Evolutionary conservation across 2,329 filamentous ascomycete species (phyloP), one percentile per base, ranked within the genome.

Genomic region (Blastomyces silverae): DNA sequence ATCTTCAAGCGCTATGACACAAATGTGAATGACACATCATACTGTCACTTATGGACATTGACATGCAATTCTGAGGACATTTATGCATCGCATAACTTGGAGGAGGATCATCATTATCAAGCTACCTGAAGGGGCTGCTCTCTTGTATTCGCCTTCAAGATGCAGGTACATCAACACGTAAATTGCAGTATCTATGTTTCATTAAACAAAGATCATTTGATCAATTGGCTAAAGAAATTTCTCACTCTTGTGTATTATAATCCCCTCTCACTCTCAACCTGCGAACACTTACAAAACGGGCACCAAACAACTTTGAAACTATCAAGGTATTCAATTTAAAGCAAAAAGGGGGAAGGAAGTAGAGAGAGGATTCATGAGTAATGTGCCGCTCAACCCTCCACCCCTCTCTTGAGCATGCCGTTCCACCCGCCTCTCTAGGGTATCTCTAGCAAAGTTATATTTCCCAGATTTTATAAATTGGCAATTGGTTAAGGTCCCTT

Each of bases 1-100:
- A 7, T 56, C 28, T n/a, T 37, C 15, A 56, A 20, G 17, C 31
- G 53, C 53, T 7, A n/a, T 56, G 17, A 56, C 37, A 56, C 34
- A 56, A 56, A 37, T 56, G 20, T 56, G 53, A 56, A 56, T 56
- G 53, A 56, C 53, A 31, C 53, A 34, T 56, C 17, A 56, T 17
- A 56, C 34, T 15, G 15, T 4, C 5, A 3, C 15, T 17, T 5
- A 44, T 7, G 4, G 20, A 37, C 25, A 56, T 56, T 3, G 28
- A 25, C 22, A 25, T 3, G 22, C 50, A 28, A 28, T 28, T 52
- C 25, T 3, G 22, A 52, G 22, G 17, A 25, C 22, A 52, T 13
- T 5, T 25, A 52, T 52, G 50, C 50, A 28, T 13, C 22, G 50
- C 22, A 28, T 52, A 28, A 28, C 13, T 6, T 13, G 4, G 52